Percentiles rank a stretch among this genome's conserved stretches.
Conservation (phyloP, 2,329 filamentous ascomycete species). For the Fusarium siculi region DNA sequence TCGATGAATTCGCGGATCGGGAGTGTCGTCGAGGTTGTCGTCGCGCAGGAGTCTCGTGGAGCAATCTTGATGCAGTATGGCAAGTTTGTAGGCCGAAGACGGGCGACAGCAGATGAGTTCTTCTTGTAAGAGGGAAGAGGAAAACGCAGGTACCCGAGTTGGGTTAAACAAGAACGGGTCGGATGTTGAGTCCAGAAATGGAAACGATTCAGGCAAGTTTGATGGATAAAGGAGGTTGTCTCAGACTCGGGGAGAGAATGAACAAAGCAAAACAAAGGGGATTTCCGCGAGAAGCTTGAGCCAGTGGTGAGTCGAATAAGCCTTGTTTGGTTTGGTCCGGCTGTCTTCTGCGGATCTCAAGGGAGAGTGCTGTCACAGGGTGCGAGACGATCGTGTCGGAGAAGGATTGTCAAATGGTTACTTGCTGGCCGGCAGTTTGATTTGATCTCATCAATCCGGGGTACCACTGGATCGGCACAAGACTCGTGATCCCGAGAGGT, state of each 20-base stretch:
- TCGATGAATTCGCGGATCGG: constrained; percentile 9
- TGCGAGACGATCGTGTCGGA: constrained; percentile 17
- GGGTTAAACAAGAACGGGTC: constrained; percentile 26
- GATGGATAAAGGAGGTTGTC: constrained; percentile 40
- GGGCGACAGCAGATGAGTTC: constrained; percentile 41
- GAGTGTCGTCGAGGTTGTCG: constrained; percentile 13
- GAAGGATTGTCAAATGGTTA: constrained; percentile 15
- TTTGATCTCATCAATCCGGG: constrained; percentile 34
- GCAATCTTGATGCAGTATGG: constrained; percentile 30
- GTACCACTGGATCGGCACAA: constrained; percentile 26
- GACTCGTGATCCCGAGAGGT: constrained; percentile 24
- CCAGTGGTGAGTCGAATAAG: constrained; percentile 21
- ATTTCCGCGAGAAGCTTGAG: constrained; percentile 27
- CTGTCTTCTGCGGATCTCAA: constrained; percentile 37
- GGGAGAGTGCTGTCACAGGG: constrained; percentile 33
- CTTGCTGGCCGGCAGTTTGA: constrained; percentile 38
- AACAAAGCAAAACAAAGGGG: constrained; percentile 35
- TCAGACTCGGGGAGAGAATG: constrained; percentile 38
- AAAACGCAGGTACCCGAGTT: constrained; percentile 24
- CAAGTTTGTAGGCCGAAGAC: constrained; percentile 38
- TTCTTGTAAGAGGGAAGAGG: constrained; percentile 26
- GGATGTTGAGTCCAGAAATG: constrained; percentile 27
- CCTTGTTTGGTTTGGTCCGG: constrained; percentile 17
- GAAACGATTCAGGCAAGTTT: constrained; percentile 36
- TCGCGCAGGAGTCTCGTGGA: constrained; percentile 26